phyloP scores from a whole-genome alignment of 2,329 filamentous ascomycete genomes.

The Sarocladium kiliense region DNA sequence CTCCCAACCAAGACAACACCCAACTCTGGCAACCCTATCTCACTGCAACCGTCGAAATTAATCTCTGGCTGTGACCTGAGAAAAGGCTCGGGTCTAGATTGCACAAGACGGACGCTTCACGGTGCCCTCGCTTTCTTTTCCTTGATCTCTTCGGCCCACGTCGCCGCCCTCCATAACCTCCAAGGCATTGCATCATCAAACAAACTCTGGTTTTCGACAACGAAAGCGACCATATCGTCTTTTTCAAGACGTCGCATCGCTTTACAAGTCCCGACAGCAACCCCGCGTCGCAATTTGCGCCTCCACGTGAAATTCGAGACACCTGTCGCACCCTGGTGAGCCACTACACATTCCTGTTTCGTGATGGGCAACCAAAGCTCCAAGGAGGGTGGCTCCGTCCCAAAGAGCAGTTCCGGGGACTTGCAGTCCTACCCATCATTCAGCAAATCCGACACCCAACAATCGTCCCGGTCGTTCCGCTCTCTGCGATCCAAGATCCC shows the following conservation, averaged over 20 bases:
- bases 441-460: conserved; percentile 86
- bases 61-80: neutral
- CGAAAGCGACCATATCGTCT: neutral
- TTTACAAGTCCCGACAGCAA: neutral
- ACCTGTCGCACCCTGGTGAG: conserved; percentile 15
- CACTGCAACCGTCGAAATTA: neutral
- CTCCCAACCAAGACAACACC: neutral
- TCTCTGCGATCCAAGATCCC: conserved; percentile 87
- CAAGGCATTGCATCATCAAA: neutral
- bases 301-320: conserved; percentile 24
- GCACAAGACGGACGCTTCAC: conserved; percentile 46
- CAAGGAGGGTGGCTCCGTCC: conserved; percentile 45
- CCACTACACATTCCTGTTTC: conserved; percentile 3
- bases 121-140: conserved; percentile 38
- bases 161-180: conserved; percentile 46
- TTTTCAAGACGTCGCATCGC: neutral
- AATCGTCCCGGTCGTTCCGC: conserved; percentile 81
- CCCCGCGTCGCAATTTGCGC: conserved; percentile 11
- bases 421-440: conserved; percentile 89
- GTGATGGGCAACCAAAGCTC: conserved; percentile 74
- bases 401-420: conserved; percentile 44
- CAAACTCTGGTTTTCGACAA: neutral
- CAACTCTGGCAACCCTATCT: neutral
- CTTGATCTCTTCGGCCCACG: conserved; percentile 45
- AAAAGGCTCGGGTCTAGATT: conserved; percentile 19